These are phyloP conservation scores for Pseudogymnoascus sp. DNA, from an alignment of 2,329 filamentous ascomycete genomes.

Conservation along the genomic window DNA sequence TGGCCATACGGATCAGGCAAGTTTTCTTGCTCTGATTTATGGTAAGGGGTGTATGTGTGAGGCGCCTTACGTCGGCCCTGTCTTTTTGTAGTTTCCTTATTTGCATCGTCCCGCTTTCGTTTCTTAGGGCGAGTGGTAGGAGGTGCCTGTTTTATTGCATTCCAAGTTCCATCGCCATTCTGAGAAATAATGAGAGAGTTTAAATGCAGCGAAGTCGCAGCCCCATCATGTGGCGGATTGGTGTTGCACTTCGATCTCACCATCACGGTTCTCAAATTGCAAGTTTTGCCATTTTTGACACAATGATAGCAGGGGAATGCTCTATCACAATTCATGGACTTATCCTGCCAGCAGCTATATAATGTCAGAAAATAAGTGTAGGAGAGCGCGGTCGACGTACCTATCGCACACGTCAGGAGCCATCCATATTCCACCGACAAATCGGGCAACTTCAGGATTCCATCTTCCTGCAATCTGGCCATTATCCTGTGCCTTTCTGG, in stretches of 20 bases:
- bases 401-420: constrained; percentile 7
- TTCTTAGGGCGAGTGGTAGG: background rate
- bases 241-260: constrained; percentile 7
- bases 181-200: background rate
- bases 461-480: background rate
- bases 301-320: background rate
- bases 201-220: background rate
- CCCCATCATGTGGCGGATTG: background rate
- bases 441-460: constrained; percentile 1
- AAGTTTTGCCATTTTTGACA: background rate
- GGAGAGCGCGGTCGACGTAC: background rate
- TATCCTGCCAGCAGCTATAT: background rate
- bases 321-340: background rate
- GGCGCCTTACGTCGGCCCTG: background rate
- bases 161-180: background rate
- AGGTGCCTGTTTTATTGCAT: background rate
- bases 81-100: background rate
- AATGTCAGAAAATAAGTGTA: background rate
- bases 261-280: background rate
- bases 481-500: background rate
- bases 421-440: constrained; percentile 8
- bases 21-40: background rate
- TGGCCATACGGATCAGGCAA: background rate
- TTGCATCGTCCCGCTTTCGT: background rate
- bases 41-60: background rate